Evolutionary conservation across 2,329 filamentous ascomycete genomes (phyloP), one percentile per base, ranked within the genome.

Genomic region (Paecilomyces dactylethromorphus): DNA sequence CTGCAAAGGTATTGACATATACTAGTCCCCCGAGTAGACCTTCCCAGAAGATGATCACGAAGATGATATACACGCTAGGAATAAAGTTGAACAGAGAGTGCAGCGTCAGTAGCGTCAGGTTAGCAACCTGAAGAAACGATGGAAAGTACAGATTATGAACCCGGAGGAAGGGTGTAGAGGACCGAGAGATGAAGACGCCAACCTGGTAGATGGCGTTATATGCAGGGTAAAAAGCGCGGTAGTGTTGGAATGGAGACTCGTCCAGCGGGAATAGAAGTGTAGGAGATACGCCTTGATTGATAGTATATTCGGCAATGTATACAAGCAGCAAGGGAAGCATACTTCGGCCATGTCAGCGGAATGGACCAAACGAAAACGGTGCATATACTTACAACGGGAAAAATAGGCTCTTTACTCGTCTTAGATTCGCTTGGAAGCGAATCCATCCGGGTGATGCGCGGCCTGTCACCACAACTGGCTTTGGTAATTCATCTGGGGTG

Each of bases 171-270:
- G 93, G 91, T 0, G 91, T 92, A 0, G 91, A 96, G 0, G 92
- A 95, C 15, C 94, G 88, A 0, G 93, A 96, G 66, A 97, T 84
- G 77, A 97, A 97, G 63, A 97, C 94, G 58, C 94, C 94, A 2
- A 92, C 80, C 78, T 99, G 93, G 74, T 99, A 97, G 61, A 97
- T 87, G 59, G 95, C 92, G 63, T 89, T 89, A 74, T 99, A 99
- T 62, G 93, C 91, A 0, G 93, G 92, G 69, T 99, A 99, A 73
- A 97, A 97, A 32, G 87, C 88, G 49, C 93, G 87, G 71, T 87
- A 94, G 65, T 91, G 84, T 32, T 79, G 76, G 71, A 97, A 97
- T 0, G 94, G 94, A 0, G 90, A 88, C 11, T 83, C 76, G 1
- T 81, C 70, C 0, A 97, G 80, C 0, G 92, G 91, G 70, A 96